A percentile compares a stretch with the other conserved stretches of the same genome.
Conservation (phyloP, 805 yeast species). For the Wickerhamiella hasegawae region DNA sequence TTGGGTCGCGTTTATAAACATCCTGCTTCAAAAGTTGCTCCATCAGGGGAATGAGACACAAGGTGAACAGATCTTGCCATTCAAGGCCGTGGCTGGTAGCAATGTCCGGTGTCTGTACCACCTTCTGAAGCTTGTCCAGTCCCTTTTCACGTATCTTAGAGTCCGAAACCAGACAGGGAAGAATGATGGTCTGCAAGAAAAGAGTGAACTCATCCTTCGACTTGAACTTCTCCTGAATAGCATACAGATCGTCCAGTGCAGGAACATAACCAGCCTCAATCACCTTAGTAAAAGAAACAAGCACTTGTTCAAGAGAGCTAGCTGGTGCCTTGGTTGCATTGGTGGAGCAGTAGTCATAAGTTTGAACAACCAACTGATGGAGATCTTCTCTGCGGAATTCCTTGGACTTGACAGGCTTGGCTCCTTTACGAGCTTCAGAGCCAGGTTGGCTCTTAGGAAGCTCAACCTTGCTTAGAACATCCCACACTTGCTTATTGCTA, state of each 20-base stretch:
- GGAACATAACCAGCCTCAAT: conserved; percentile 1
- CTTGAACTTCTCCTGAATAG: neutral
- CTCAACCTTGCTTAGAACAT: neutral
- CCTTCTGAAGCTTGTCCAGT: conserved; percentile 30
- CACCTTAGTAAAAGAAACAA: conserved; percentile 1
- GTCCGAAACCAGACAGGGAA: conserved; percentile 1
- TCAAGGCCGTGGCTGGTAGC: conserved; percentile 7
- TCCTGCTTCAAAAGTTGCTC: conserved; percentile 53
- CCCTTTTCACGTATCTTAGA: conserved; percentile 10
- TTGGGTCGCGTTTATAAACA: conserved; percentile 39
- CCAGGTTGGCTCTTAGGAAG: no score
- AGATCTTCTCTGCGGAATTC: no score
- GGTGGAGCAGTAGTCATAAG: neutral
- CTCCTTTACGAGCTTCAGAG: no score
- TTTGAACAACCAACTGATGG: no score
- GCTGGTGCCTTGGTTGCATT: neutral
- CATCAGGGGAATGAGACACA: conserved; percentile 60
- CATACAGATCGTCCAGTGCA: conserved; percentile 3
- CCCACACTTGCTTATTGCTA: neutral
- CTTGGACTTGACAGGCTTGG: no score
- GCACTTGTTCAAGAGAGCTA: neutral
- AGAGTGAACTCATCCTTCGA: neutral
- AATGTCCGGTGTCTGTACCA: conserved; percentile 19
- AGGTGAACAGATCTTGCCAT: conserved; percentile 39
- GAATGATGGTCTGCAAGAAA: conserved; percentile 1